Evolutionary conservation across 495 filamentous ascomycete species (phyloP).

Genomic region (Penicillium chermesinum): DNA sequence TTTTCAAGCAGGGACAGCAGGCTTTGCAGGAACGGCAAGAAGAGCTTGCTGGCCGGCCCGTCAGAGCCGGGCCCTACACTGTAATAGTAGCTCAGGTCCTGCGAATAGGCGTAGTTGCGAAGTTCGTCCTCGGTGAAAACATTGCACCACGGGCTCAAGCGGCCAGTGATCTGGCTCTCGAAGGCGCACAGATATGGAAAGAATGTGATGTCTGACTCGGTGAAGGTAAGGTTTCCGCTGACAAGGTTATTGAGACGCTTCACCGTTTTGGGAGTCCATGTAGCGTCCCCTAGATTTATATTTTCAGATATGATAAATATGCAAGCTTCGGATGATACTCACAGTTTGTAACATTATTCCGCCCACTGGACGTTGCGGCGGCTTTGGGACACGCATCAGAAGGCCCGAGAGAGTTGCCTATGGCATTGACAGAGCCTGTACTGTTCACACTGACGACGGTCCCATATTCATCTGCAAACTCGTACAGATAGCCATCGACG

Average conservation of each 20-base stretch:
- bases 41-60: conserved; percentile 35
- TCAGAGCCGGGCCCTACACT: conserved; percentile 49
- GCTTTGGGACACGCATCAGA: conserved; percentile 53
- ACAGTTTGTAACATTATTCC: conserved; percentile 35
- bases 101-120: conserved; percentile 51
- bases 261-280: conserved; percentile 47
- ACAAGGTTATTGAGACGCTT: conserved; percentile 45
- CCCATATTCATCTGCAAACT: conserved; percentile 40
- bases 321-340: conserved; percentile 2
- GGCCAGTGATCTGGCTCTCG: conserved; percentile 54
- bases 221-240: conserved; percentile 45
- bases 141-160: conserved; percentile 48
- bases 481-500: conserved; percentile 48
- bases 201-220: conserved; percentile 42
- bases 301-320: too few relatives aligned
- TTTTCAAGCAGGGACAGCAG: conserved; percentile 42
- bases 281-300: conserved; percentile 29
- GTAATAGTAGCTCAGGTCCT: conserved; percentile 58
- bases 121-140: conserved; percentile 50
- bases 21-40: conserved; percentile 47
- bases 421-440: conserved; percentile 31
- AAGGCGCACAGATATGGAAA: conserved; percentile 59
- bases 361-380: conserved; percentile 31
- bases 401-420: conserved; percentile 50
- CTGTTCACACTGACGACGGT: conserved; percentile 49